Evolutionary conservation across 345 rosid species (phyloP), one percentile per base, ranked within the genome.

Genomic region (Ceriops decandra): DNA sequence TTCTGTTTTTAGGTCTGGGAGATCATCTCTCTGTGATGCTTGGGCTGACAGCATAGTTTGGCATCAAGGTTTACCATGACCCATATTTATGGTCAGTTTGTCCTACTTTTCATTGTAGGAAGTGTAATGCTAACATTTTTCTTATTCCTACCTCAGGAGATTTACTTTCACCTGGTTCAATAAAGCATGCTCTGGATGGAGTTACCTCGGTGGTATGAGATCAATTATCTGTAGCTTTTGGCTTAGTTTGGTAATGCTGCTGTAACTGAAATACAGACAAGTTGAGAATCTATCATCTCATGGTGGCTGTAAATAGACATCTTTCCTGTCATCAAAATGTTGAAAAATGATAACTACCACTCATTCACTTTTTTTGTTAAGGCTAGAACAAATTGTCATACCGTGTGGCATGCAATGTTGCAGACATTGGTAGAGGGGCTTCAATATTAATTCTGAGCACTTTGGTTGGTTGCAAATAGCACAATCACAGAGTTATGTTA

Each of bases 11-110:
- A 87, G 88, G 83, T 87, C 89, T 59, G 91, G 89, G 60, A 80
- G 80, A 70, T 70, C 87, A 70, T 80, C 83, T 72, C 66, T 85
- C 13, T 77, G 57, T 60, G 88, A 81, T 72, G 71, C 83, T 33
- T 87, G 91, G 91, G 85, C 74, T 9, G 68, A 80, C 16, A 77
- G 72, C 51, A 81, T 87, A n/a, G 68, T 71, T 68, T 87, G 91
- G 91, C 84, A 81, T 74, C 79, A 80, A 82, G 89, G 87, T 83
- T 32, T 26, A 8, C 17, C 46, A 49, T 35, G 49, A 52, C 24
- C 35, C 51, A 7, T 26, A 15, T 24, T 24, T 20, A 8, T 71
- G 7, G 17, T 75, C 24, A 61, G 46, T 63, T 30, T 46, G 21
- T 60, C 36, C 24, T 35, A 60, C 53, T 66, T 28, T 24, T 67